Evolutionary conservation across 1,284 basidiomycete genomes (phyloP).

Genomic region (Thelephora terrestris): DNA sequence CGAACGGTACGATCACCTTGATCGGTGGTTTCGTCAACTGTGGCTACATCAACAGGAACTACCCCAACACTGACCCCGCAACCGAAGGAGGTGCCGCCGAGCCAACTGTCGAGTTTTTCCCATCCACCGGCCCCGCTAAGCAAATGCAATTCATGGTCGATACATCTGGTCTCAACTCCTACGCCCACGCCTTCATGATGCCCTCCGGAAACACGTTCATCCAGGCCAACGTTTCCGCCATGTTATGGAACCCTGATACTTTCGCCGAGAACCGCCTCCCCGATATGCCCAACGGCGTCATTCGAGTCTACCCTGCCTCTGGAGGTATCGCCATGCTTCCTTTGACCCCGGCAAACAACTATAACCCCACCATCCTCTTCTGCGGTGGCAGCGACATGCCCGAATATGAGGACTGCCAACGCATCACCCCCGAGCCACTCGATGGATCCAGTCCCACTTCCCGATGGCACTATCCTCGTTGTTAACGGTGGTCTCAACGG

Average conservation of each 20-base stretch:
- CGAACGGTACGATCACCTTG: conserved; percentile 12
- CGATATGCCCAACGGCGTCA: conserved; percentile 51
- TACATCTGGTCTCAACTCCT: conserved; percentile 44
- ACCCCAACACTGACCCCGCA: conserved; percentile 12
- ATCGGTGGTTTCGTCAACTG: conserved; percentile 11
- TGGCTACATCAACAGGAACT: conserved; percentile 16
- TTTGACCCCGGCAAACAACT: conserved; percentile 81
- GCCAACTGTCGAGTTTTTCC: conserved; percentile 25
- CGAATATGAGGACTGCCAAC: conserved; percentile 47
- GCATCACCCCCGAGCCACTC: conserved; percentile 47
- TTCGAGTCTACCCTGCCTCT: no score
- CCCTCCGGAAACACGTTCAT: conserved; percentile 46
- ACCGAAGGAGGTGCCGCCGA: conserved; percentile 10
- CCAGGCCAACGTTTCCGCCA: conserved; percentile 50
- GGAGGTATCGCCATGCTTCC: conserved; percentile 82
- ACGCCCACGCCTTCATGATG: conserved; percentile 40
- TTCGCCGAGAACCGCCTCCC: conserved; percentile 50
- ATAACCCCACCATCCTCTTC: no score
- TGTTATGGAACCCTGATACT: conserved; percentile 58
- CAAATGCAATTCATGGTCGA: conserved; percentile 33
- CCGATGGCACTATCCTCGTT: conserved; percentile 59
- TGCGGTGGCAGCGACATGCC: conserved; percentile 72
- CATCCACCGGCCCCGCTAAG: conserved; percentile 49
- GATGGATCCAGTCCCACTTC: conserved; percentile 56
- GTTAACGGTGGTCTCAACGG: conserved; percentile 74